A percentile compares a stretch with the other conserved stretches of the same genome.
phyloP scores from a whole-genome alignment of 164 flowering plant species.

The Vitis amurensis region DNA sequence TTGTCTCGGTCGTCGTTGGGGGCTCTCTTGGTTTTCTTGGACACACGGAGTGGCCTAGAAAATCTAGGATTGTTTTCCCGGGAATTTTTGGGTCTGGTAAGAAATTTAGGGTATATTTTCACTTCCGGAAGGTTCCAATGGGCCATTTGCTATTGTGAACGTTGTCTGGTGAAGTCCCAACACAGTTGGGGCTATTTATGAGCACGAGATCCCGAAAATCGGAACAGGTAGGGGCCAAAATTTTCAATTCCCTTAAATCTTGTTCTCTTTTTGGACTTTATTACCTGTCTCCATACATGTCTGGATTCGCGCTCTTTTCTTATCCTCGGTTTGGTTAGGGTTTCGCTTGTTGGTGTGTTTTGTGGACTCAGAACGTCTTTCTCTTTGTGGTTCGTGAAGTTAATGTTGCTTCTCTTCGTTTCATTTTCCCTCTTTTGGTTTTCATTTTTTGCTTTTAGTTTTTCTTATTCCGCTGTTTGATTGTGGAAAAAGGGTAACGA shows the following conservation, averaged over 20 bases:
- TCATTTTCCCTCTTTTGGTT: not conserved
- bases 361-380: too few species aligned
- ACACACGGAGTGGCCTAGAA: not conserved
- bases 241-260: constrained; percentile 8
- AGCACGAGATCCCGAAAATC: constrained; percentile 53
- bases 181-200: constrained; percentile 41
- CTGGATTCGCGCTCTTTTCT: constrained; percentile 1
- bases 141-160: constrained; percentile 23
- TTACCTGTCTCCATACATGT: not conserved
- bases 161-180: constrained; percentile 32
- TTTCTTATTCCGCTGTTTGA: too few species aligned
- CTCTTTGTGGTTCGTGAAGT: too few species aligned
- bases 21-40: too few species aligned
- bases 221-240: constrained; percentile 31
- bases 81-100: constrained; percentile 5
- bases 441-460: not conserved
- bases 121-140: not conserved
- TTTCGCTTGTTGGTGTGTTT: constrained; percentile 1
- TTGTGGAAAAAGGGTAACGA: too few species aligned
- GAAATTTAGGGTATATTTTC: constrained; percentile 2
- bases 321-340: constrained; percentile 1
- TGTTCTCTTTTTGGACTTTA: constrained; percentile 2
- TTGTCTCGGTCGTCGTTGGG: too few species aligned
- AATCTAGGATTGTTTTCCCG: not conserved
- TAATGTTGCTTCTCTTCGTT: not conserved